These are phyloP conservation scores for Claviceps paspali DNA, from an alignment of 2,329 filamentous ascomycete genomes.

Conservation along the genomic window DNA sequence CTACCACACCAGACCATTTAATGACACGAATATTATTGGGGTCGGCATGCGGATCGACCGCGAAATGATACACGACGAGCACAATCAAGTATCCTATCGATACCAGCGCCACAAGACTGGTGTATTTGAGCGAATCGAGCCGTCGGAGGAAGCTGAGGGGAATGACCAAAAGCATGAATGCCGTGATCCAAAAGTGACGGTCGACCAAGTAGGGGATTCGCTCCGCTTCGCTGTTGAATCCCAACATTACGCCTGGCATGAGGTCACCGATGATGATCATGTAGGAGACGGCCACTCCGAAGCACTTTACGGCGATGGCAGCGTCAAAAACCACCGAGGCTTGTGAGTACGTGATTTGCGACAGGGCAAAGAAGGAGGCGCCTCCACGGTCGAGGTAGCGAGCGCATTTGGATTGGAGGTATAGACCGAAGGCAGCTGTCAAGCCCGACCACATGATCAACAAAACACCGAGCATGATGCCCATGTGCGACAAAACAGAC, in stretches of 20 bases:
- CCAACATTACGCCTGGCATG: conserved; percentile 85
- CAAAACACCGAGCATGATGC: conserved; percentile 67
- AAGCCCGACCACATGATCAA: conserved; percentile 85
- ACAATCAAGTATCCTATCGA: conserved; percentile 92
- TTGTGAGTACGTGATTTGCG: conserved; percentile 92
- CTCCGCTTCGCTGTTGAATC: conserved; percentile 53
- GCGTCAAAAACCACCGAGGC: conserved; percentile 89
- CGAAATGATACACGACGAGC: conserved; percentile 84
- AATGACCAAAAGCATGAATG: conserved; percentile 92
- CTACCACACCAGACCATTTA: conserved; percentile 62
- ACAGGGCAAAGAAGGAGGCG: conserved; percentile 90
- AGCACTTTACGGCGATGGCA: conserved; percentile 95
- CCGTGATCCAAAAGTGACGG: conserved; percentile 93
- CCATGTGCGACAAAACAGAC: conserved; percentile 90
- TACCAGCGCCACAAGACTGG: conserved; percentile 75
- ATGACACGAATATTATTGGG: conserved; percentile 63
- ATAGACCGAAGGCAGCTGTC: conserved; percentile 82
- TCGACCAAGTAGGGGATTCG: conserved; percentile 62
- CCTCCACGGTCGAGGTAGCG: conserved; percentile 81
- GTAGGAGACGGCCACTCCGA: conserved; percentile 93
- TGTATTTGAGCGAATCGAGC: conserved; percentile 93
- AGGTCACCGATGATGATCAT: conserved; percentile 97
- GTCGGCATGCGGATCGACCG: conserved; percentile 59
- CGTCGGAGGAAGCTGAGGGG: conserved; percentile 83
- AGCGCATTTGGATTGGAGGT: conserved; percentile 85